phyloP scores from a whole-genome alignment of 306 rosid genomes.

The Quercus gilva region DNA sequence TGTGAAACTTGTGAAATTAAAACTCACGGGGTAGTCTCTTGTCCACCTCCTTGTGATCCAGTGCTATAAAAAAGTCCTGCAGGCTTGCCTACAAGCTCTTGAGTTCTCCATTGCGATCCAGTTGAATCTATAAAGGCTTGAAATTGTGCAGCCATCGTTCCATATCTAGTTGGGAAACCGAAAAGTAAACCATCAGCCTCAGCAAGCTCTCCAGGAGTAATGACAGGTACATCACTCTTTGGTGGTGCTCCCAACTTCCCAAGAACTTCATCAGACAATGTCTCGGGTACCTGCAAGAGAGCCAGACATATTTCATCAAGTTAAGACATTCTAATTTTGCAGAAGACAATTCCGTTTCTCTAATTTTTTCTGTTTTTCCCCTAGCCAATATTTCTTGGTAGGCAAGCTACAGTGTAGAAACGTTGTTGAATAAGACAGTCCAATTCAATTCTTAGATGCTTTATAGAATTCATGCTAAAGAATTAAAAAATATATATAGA shows the following conservation, averaged over 20 bases:
- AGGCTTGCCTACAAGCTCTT: constrained; percentile 83
- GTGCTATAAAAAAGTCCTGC: constrained; percentile 87
- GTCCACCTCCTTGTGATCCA: constrained; percentile 93
- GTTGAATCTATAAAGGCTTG: constrained; percentile 82
- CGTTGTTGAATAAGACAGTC: no score
- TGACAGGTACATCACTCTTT: constrained; percentile 69
- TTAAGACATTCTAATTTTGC: no score
- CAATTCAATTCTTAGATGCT: no score
- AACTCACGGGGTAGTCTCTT: constrained; percentile 84
- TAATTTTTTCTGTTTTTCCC: no score
- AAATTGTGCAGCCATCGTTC: constrained; percentile 86
- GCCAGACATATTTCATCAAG: not conserved
- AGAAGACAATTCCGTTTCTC: no score
- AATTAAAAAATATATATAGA: no score
- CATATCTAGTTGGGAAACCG: constrained; percentile 93
- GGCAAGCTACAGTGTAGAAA: no score
- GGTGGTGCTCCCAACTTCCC: constrained; percentile 82
- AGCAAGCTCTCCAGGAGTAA: constrained; percentile 56
- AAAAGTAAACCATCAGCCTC: constrained; percentile 83
- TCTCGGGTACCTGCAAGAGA: constrained; percentile 73
- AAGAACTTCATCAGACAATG: constrained; percentile 63
- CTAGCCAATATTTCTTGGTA: no score
- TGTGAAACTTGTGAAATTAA: not conserved
- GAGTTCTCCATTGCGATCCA: constrained; percentile 75
- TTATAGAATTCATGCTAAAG: no score